These are phyloP conservation scores for Ananas comosus DNA, from an alignment of 176 grass and related monocot species.

Conservation along the genomic window DNA sequence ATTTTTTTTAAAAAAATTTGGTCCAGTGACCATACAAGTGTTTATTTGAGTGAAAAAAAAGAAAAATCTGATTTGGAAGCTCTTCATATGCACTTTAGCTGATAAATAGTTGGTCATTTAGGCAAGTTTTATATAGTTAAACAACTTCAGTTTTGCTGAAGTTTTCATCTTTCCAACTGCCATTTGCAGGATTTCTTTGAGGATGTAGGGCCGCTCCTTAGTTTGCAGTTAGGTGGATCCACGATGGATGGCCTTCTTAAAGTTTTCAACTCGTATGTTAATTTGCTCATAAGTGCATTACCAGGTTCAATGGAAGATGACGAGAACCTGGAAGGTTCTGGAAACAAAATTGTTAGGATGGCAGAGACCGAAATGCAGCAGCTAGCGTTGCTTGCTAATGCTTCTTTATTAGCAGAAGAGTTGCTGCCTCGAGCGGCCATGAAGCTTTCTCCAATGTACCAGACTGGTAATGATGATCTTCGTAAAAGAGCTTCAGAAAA, in stretches of 20 bases:
- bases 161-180: not conserved
- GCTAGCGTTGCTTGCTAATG: slow-evolving; percentile 79
- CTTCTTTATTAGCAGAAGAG: slow-evolving; percentile 87
- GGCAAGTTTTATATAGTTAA: too few relatives aligned
- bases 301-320: slow-evolving; percentile 83
- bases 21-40: not conserved
- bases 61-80: not conserved
- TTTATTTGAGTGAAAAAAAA: too few relatives aligned
- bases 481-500: slow-evolving; percentile 51
- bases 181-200: slow-evolving; percentile 91
- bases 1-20: not conserved
- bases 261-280: slow-evolving; percentile 78
- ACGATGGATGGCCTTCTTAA: slow-evolving; percentile 78
- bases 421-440: slow-evolving; percentile 80
- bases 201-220: slow-evolving; percentile 79
- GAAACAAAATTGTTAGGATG: slow-evolving; percentile 79
- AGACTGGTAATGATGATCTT: slow-evolving; percentile 49
- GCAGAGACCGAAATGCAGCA: slow-evolving; percentile 84
- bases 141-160: not conserved
- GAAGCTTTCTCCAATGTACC: slow-evolving; percentile 59
- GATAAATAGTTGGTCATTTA: too few relatives aligned
- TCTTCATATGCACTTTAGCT: not conserved
- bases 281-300: slow-evolving; percentile 75
- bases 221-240: slow-evolving; percentile 77
- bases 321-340: slow-evolving; percentile 65